A percentile compares a stretch with the other conserved stretches of the same genome.
These are phyloP conservation scores for Sporobolomyces phaffii DNA, from an alignment of 768 basidiomycete genomes.

Conservation along the genomic window DNA sequence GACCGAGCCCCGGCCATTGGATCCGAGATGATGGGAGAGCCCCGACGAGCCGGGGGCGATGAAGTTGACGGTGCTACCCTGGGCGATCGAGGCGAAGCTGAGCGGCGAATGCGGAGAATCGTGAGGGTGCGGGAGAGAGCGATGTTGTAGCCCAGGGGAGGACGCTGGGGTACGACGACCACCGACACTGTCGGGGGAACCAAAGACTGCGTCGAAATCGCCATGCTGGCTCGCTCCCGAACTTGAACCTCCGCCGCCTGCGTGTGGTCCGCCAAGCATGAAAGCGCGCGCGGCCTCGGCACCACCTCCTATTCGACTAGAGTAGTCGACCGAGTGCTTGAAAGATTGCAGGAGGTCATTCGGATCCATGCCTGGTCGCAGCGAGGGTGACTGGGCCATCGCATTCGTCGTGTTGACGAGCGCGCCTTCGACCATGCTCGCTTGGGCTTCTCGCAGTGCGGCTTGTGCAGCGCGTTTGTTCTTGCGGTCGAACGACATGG, in stretches of 20 bases:
- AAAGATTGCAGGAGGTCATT: slow-evolving; percentile 18
- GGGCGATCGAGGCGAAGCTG: slow-evolving; percentile 18
- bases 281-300: slow-evolving; percentile 5
- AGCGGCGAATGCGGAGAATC: slow-evolving; percentile 14
- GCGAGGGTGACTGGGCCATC: neutral
- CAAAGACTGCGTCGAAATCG: slow-evolving; percentile 26
- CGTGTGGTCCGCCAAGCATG: slow-evolving; percentile 6
- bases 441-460: slow-evolving; percentile 33
- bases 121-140: slow-evolving; percentile 6
- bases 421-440: neutral
- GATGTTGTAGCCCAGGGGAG: slow-evolving; percentile 12
- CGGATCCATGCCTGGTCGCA: neutral
- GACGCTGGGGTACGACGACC: slow-evolving; percentile 18
- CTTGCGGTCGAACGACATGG: slow-evolving; percentile 91
- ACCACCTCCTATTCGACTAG: neutral
- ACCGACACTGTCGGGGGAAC: slow-evolving; percentile 31
- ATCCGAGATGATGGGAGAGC: slow-evolving; percentile 24
- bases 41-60: slow-evolving; percentile 18
- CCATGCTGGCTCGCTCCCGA: slow-evolving; percentile 29
- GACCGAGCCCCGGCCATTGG: slow-evolving; percentile 19
- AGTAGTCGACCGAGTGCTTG: slow-evolving; percentile 19
- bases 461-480: slow-evolving; percentile 61
- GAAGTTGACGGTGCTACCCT: slow-evolving; percentile 8
- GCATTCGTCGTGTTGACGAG: slow-evolving; percentile 16
- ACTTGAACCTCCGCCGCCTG: slow-evolving; percentile 18